These are phyloP conservation scores for Ceratobasidium sp. DNA, from an alignment of 1,284 basidiomycete species.

Conservation along the genomic window DNA sequence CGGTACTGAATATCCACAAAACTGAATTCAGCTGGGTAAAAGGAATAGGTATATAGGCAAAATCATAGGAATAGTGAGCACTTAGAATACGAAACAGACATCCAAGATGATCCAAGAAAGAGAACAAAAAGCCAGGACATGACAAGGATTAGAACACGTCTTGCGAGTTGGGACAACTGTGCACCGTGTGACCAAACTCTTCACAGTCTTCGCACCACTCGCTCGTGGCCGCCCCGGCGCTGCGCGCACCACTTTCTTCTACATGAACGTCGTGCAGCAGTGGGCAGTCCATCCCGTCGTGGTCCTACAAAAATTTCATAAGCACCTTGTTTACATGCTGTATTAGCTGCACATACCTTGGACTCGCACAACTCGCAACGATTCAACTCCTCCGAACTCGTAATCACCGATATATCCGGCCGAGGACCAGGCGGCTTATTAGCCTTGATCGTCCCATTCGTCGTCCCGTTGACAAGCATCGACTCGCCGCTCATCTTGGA, in stretches of 20 bases:
- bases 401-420: slow-evolving; percentile 49
- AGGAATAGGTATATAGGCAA: not conserved
- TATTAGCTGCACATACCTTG: no score
- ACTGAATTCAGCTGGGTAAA: slow-evolving; percentile 24
- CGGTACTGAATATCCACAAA: slow-evolving; percentile 15
- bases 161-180: slow-evolving; percentile 81
- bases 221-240: slow-evolving; percentile 29
- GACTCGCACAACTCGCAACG: slow-evolving; percentile 81
- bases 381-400: slow-evolving; percentile 54
- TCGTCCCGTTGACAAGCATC: slow-evolving; percentile 46
- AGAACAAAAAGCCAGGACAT: not conserved
- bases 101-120: slow-evolving; percentile 12
- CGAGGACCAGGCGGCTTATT: slow-evolving; percentile 52
- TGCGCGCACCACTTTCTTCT: slow-evolving; percentile 46
- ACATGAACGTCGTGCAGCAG: slow-evolving; percentile 63
- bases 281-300: slow-evolving; percentile 85
- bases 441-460: slow-evolving; percentile 53
- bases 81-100: slow-evolving; percentile 7
- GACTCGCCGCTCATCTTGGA: slow-evolving; percentile 67
- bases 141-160: slow-evolving; percentile 75
- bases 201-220: slow-evolving; percentile 84
- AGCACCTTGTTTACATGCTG: no score
- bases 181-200: slow-evolving; percentile 75
- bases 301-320: no score
- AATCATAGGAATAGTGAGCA: slow-evolving; percentile 30